Base-by-base conservation (phyloP, 768 basidiomycete genomes). In the Strobilomyces dryophilus region DNA sequence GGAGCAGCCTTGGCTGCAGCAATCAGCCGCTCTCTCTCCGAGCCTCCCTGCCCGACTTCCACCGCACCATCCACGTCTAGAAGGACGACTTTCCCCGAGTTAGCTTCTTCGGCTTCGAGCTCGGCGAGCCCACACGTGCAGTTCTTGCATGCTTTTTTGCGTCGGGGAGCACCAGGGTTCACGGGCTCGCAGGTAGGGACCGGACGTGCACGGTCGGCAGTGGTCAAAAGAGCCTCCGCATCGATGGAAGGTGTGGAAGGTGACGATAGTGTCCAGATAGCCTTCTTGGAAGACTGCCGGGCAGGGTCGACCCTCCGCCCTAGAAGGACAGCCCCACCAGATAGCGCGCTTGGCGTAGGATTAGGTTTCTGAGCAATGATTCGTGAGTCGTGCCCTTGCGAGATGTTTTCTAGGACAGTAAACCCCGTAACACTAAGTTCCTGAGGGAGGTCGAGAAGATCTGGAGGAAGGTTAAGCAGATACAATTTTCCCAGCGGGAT, bases 41-140 rank as follows among this genome's bases (percentile, higher is more conserved):
- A 68, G 61, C 80, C 75, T 39, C 71, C 66, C 4, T 87, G 77
- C 55, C 81, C 87, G 47, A 72, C 74, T 36, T 87, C 76, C 51
- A 78, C 75, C 2, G 85, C 86, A 52, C 75, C 73, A 58, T 82
- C 78, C 24, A 74, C 72, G 14, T 85, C 85, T 44, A 92, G 70
- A 45, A 91, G 57, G 35, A 92, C 83, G 8, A 91, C 80, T 59
- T 80, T 84, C 58, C 76, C 76, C 43, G 68, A 71, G 57, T 68
- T 74, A 52, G 74, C 68, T 71, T 98, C 93, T 67, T 93, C 89
- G 51, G 83, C 88, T 70, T 97, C 92, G 17, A 95, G 67, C 76
- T 98, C 97, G 17, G 89, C 87, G 52, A 99, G 79, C n/a, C 97
- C 97, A 64, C 97, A 99, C 3, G 92, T 82, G 71, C 97, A 99